Evolutionary conservation across 116 monocot genomes (phyloP).

Genomic region (Posidonia oceanica): DNA sequence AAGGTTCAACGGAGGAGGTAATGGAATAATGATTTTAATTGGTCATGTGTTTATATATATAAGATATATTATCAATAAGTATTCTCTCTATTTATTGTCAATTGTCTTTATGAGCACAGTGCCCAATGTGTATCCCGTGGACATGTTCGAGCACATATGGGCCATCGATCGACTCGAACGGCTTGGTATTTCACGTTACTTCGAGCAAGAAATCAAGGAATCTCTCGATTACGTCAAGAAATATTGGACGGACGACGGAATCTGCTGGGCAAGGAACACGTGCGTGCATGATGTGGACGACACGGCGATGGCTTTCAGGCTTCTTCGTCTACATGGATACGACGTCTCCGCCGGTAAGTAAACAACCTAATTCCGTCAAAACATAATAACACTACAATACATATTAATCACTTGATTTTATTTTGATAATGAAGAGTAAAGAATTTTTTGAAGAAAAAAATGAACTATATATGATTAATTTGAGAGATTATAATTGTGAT

Average conservation of each 20-base stretch:
- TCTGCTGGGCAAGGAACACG: constrained; percentile 75
- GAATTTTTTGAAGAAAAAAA: too few species aligned
- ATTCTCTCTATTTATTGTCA: too few species aligned
- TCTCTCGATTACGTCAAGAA: constrained; percentile 57
- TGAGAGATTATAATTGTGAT: too few species aligned
- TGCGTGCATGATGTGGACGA: constrained; percentile 59
- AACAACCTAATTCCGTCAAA: too few species aligned
- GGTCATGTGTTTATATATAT: not conserved
- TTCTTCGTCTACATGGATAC: constrained; percentile 78
- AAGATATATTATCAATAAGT: too few species aligned
- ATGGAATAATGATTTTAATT: not conserved
- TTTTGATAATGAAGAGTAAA: too few species aligned
- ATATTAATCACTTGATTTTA: too few species aligned
- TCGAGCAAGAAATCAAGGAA: constrained; percentile 53
- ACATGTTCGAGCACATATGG: constrained; percentile 96
- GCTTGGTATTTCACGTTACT: constrained; percentile 80
- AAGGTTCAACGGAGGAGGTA: constrained; percentile 54
- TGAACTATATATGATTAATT: too few species aligned
- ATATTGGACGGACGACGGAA: constrained; percentile 66
- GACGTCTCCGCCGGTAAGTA: constrained; percentile 58
- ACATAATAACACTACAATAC: too few species aligned
- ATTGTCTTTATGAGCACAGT: constrained; percentile 18
- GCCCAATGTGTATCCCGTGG: constrained; percentile 93
- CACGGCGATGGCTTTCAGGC: constrained; percentile 81
- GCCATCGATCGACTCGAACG: constrained; percentile 76